Evolutionary conservation across 352 stramenopile genomes (phyloP), one percentile per base, ranked within the genome.

Genomic region (Phytophthora pini): DNA sequence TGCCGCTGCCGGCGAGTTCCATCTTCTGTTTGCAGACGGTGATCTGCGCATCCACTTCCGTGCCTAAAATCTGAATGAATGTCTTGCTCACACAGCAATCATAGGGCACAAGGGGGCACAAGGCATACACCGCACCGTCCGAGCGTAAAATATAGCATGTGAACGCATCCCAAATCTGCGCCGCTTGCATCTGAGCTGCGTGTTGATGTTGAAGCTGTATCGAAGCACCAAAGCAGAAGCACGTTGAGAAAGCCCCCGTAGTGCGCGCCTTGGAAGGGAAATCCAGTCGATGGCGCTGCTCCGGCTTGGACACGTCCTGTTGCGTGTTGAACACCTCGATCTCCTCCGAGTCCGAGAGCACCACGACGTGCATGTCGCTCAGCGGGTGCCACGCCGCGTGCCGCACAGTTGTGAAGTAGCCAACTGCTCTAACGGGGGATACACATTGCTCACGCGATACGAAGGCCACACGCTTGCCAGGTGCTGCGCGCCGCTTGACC

Each of bases 341-440:
- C 63, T 94, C 87, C 40, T 94, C 87, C 0, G 76, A 80, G 54
- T 92, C 84, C 24, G 81, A 90, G 27, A 94, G 72, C 52, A 90
- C 78, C 20, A 88, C 80, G n/a, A 93, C 17, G 51, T 94, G 87
- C 29, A 54, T 64, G 68, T 91, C 80, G 55, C 84, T 92, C 9
- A 92, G 75, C 20, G 84, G 79, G 43, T 94, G 84, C 87, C 87
- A 94, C 27, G 75, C 68, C 1, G 70, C 82, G 41, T 93, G 78
- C 26, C 69, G 61, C 41, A 91, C 79, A 43, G 61, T 77, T 22
- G 69, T 65, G 41, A 90, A 89, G 63, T 82, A 87, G 1, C 84
- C 84, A 20, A 93, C 68, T 26, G 80, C 49, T 17, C 79, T 77
- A 38, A 93, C 76, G 8, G 61, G 58, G 31, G 76, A 75, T 9